These are phyloP conservation scores for Cutaneotrichosporon daszewskae DNA, from an alignment of 1,284 basidiomycete species.

Conservation along the genomic window DNA sequence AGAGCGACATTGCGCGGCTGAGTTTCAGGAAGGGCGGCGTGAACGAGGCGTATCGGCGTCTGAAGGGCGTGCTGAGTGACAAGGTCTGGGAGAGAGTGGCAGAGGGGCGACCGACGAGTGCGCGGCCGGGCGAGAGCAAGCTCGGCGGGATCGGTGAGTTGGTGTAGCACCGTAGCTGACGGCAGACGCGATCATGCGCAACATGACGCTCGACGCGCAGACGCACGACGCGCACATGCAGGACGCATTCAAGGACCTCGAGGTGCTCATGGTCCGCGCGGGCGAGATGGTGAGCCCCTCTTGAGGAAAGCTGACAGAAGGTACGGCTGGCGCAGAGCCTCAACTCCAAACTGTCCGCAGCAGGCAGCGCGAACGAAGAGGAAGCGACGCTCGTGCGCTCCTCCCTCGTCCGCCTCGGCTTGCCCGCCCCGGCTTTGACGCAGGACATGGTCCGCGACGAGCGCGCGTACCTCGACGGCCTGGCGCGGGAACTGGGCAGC, in stretches of 20 bases:
- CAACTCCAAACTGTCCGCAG: constrained; percentile 69
- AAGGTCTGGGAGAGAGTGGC: constrained; percentile 64
- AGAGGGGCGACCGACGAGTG: not conserved
- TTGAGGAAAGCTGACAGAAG: constrained; percentile 19
- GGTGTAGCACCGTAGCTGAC: not conserved
- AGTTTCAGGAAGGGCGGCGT: constrained; percentile 90
- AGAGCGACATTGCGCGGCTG: constrained; percentile 57
- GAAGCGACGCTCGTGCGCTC: constrained; percentile 80
- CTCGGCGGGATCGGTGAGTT: constrained; percentile 33
- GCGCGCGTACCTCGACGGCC: constrained; percentile 67
- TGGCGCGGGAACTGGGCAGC: constrained; percentile 74
- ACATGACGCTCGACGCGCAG: constrained; percentile 63
- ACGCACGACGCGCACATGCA: constrained; percentile 63
- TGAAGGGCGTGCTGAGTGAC: constrained; percentile 68
- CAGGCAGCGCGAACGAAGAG: constrained; percentile 54
- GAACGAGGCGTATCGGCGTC: constrained; percentile 69
- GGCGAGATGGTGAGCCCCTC: constrained; percentile 69
- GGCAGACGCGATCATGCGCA: constrained; percentile 70
- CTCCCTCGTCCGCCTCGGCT: constrained; percentile 80
- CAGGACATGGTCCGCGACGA: constrained; percentile 85
- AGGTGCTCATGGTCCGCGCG: constrained; percentile 85
- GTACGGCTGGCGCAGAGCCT: constrained; percentile 75
- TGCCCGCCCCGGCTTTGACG: constrained; percentile 69
- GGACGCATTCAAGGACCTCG: constrained; percentile 78
- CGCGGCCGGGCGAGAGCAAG: constrained; percentile 1